phyloP scores from a whole-genome alignment of 768 basidiomycete genomes.

The Rhodotorula toruloides region DNA sequence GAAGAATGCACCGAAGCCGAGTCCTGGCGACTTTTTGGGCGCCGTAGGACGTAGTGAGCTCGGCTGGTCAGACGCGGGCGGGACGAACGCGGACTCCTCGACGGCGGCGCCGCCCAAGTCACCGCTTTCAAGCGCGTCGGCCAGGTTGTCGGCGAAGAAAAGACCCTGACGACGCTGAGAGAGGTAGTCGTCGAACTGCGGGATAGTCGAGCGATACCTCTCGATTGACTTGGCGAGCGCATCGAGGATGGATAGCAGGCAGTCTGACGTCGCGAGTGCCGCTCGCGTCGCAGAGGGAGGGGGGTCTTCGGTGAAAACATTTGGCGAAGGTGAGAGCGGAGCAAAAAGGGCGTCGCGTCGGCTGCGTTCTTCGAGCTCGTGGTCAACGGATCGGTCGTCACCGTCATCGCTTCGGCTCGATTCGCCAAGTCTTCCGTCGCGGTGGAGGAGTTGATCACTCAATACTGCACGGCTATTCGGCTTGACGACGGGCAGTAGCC shows the following conservation, averaged over 20 bases:
- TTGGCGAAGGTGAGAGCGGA: background rate
- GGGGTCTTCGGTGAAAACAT: background rate
- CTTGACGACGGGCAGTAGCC: slow-evolving; percentile 62
- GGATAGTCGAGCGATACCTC: slow-evolving; percentile 66
- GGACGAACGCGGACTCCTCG: slow-evolving; percentile 25
- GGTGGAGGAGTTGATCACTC: no score
- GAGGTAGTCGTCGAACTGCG: slow-evolving; percentile 76
- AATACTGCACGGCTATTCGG: background rate
- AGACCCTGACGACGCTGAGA: slow-evolving; percentile 80
- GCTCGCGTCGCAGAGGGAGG: slow-evolving; percentile 23
- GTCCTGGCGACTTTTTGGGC: slow-evolving; percentile 45
- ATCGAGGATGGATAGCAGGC: slow-evolving; percentile 69
- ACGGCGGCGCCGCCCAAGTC: slow-evolving; percentile 47
- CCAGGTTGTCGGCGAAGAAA: slow-evolving; percentile 83
- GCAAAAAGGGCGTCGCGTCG: slow-evolving; percentile 49
- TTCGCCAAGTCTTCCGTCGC: no score
- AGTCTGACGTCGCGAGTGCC: slow-evolving; percentile 6
- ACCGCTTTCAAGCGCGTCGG: slow-evolving; percentile 77
- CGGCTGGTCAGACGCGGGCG: slow-evolving; percentile 5
- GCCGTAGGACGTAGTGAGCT: slow-evolving; percentile 28
- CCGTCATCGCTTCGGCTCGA: slow-evolving; percentile 53
- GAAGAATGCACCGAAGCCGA: slow-evolving; percentile 58
- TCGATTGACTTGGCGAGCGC: slow-evolving; percentile 76
- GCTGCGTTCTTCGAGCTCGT: slow-evolving; percentile 62
- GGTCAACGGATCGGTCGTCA: slow-evolving; percentile 78